A percentile compares a stretch with the other conserved stretches of the same genome.
Conservation (phyloP, 2,329 filamentous ascomycete species). For the Pestalotiopsis sp. region DNA sequence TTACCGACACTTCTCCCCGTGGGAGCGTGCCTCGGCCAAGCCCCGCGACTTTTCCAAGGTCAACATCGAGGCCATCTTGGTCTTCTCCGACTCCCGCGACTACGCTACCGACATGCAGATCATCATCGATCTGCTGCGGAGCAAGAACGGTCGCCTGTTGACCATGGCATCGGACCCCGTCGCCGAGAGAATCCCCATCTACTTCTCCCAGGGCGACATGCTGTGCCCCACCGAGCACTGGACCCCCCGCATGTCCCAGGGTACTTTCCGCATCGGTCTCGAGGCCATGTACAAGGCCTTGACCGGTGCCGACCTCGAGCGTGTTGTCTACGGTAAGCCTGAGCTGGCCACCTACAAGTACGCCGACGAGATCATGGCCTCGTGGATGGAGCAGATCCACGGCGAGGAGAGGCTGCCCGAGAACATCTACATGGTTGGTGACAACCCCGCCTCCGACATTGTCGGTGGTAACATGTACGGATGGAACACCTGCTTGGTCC, state of each 20-base stretch:
- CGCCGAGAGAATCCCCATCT: slow-evolving; percentile 71
- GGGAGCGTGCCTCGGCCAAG: slow-evolving; percentile 67
- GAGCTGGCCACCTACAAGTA: slow-evolving; percentile 79
- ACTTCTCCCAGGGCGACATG: slow-evolving; percentile 56
- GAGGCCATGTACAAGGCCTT: slow-evolving; percentile 75
- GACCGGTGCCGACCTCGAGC: slow-evolving; percentile 72
- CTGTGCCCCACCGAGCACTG: slow-evolving; percentile 68
- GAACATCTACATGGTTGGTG: slow-evolving; percentile 78
- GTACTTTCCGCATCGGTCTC: slow-evolving; percentile 74
- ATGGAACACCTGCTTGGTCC: slow-evolving; percentile 80
- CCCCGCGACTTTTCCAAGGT: slow-evolving; percentile 73
- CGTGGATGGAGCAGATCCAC: slow-evolving; percentile 78
- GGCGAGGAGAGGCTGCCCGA: slow-evolving; percentile 69
- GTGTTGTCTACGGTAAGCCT: slow-evolving; percentile 77
- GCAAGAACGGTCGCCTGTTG: slow-evolving; percentile 67
- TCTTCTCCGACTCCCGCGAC: slow-evolving; percentile 75
- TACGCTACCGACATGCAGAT: slow-evolving; percentile 78
- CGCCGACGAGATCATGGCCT: slow-evolving; percentile 72
- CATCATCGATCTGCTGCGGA: slow-evolving; percentile 73
- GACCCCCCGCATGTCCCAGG: slow-evolving; percentile 71
- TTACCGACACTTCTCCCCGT: slow-evolving; percentile 68
- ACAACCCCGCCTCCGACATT: slow-evolving; percentile 76
- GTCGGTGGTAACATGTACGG: slow-evolving; percentile 80
- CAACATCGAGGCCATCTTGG: slow-evolving; percentile 75
- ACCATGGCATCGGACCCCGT: slow-evolving; percentile 69